Evolutionary conservation across 164 flowering plant species (phyloP), one percentile per base, ranked within the genome.

Genomic region (Piper longum): DNA sequence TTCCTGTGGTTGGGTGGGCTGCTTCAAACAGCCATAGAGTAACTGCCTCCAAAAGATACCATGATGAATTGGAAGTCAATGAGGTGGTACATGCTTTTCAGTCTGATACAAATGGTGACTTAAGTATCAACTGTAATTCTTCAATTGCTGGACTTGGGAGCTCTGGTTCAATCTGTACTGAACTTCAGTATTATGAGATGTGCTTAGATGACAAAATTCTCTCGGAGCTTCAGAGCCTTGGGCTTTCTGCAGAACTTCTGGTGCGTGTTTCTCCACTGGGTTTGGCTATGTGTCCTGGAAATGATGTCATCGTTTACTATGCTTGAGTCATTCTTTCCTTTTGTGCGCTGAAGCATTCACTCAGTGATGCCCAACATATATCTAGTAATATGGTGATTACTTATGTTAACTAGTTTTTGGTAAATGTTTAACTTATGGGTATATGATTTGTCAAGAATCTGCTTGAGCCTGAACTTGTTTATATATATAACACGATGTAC

Each of bases 181-280:
- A 85, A 44, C 59, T 67, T 72, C 77, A 80, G 67, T 83, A 86
- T 81, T 77, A 69, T 45, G 75, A 66, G 40, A 77, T 88, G 95
- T 60, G 77, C 57, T 54, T 87, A 26, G 77, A 82, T 68, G 84
- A 81, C 62, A 85, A 78, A 70, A 73, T 87, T 71, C 81, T 79
- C 43, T 63, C 84, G 70, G 98, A 88, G 75, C 64, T 86, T 70
- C 86, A 81, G 69, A 81, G 84, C 77, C 69, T 89, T 74, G 96
- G 87, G 54, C 73, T 88, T 67, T 83, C 68, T 44, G 82, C 86
- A 60, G 95, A 86, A 63, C 66, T 68, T 54, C 66, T 78, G 88
- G 93, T 88, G 75, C 42, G 87, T n/a, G n/a, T n/a, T n/a, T n/a
- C n/a, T n/a, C n/a, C n/a, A n/a, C n/a, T n/a, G n/a, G n/a, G n/a